Conservation (phyloP, 495 filamentous ascomycete species). For the Neurospora sp. region DNA sequence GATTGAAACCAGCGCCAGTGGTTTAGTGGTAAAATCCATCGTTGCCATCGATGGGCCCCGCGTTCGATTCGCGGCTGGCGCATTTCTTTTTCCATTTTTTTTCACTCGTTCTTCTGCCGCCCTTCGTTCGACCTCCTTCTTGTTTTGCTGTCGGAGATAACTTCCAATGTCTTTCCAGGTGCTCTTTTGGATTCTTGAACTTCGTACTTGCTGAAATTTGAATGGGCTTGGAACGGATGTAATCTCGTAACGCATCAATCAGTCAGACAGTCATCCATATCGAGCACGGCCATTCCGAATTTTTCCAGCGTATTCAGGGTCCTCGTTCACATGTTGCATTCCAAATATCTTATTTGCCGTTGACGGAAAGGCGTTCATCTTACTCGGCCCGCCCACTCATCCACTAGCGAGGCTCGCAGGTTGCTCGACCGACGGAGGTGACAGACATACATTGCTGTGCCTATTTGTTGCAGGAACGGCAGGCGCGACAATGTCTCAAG, state of each 20-base stretch:
- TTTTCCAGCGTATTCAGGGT: not conserved
- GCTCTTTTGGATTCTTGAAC: not conserved
- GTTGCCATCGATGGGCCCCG: slow-evolving; percentile 45
- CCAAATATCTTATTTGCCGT: not conserved
- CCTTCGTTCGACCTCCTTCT: not conserved
- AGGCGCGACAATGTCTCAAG: not conserved
- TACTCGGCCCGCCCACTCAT: not conserved
- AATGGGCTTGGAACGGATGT: not conserved
- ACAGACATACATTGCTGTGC: not conserved
- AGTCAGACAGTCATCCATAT: not conserved
- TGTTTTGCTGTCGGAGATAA: not conserved
- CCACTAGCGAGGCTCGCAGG: not conserved
- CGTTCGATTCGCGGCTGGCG: slow-evolving; percentile 41
- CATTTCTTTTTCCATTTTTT: slow-evolving; percentile 14
- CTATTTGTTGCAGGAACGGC: not conserved
- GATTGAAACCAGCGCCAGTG: slow-evolving; percentile 17
- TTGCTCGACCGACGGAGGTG: not conserved
- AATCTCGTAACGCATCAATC: not conserved
- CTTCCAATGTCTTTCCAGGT: not conserved
- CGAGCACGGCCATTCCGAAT: not conserved
- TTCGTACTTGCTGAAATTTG: too few relatives aligned
- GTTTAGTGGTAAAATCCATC: slow-evolving; percentile 47
- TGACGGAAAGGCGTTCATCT: not conserved
- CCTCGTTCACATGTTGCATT: not conserved
- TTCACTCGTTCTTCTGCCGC: not conserved